A percentile compares a stretch with the other conserved stretches of the same genome.
Evolutionary conservation across 441 rosid genomes (phyloP).

Genomic region (Jatropha podagrica): DNA sequence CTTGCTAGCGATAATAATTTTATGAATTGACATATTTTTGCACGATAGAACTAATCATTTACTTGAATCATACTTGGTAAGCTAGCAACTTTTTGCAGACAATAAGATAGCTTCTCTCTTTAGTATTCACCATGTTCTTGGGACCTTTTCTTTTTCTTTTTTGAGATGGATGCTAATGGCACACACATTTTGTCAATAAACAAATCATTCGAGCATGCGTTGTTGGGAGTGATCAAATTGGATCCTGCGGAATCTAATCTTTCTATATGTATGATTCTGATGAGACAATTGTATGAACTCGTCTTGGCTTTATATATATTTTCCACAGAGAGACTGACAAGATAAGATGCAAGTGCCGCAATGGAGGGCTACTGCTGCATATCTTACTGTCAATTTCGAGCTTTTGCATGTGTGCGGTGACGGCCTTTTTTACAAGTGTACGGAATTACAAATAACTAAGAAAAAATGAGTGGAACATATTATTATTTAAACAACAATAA

Average conservation of each 20-base stretch:
- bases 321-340: neutral
- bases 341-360: neutral
- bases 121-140: too few relatives aligned
- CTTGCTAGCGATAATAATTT: neutral
- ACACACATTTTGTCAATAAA: neutral
- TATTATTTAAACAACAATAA: too few relatives aligned
- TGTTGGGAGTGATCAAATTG: neutral
- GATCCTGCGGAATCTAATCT: neutral
- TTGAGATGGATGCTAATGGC: too few relatives aligned
- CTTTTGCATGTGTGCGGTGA: neutral
- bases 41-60: neutral
- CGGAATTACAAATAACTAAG: too few relatives aligned
- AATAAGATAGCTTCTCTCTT: neutral
- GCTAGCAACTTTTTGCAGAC: neutral
- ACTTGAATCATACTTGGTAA: neutral
- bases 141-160: neutral
- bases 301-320: neutral
- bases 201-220: neutral
- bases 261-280: neutral
- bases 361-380: neutral
- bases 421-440: too few relatives aligned
- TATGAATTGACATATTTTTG: slow-evolving; percentile 1
- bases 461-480: too few relatives aligned
- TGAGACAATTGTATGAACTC: neutral
- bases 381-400: neutral